phyloP scores from a whole-genome alignment of 176 grass and related monocot genomes.

The Paspalum notatum region DNA sequence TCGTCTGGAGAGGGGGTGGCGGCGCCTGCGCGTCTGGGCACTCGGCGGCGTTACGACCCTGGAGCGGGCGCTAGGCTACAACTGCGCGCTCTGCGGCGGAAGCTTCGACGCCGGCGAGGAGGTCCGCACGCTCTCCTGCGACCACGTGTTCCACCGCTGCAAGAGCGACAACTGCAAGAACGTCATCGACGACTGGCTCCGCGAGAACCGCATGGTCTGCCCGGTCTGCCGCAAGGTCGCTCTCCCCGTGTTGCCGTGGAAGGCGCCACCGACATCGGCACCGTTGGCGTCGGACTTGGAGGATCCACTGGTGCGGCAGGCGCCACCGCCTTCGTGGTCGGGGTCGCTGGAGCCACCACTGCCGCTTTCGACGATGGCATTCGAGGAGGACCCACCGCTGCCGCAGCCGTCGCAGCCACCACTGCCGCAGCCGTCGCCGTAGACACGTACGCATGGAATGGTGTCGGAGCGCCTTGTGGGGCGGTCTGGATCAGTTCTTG shows the following conservation, averaged over 20 bases:
- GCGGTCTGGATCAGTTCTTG: neutral
- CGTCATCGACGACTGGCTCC: neutral
- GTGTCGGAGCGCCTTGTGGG: neutral
- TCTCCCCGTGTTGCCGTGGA: neutral
- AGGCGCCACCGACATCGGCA: neutral
- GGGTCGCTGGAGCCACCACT: no score
- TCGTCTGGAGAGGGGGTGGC: neutral
- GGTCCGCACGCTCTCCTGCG: slow-evolving; percentile 35
- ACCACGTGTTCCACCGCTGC: slow-evolving; percentile 3
- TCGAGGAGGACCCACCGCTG: no score
- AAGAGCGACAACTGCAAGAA: neutral
- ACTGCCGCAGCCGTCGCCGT: no score
- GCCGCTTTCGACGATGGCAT: no score
- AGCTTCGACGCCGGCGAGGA: neutral
- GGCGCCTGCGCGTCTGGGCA: neutral
- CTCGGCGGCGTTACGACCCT: slow-evolving; percentile 31
- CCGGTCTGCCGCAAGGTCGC: slow-evolving; percentile 7
- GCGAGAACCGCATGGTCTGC: neutral
- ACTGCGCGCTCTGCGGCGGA: neutral
- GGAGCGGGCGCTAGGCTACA: neutral
- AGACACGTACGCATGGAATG: no score
- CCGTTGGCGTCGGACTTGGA: neutral
- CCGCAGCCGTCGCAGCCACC: no score
- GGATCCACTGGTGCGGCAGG: neutral
- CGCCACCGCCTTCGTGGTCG: no score